A percentile compares a stretch with the other conserved stretches of the same genome.
Conservation (phyloP, 768 basidiomycete species). For the Podaxis sp. region DNA sequence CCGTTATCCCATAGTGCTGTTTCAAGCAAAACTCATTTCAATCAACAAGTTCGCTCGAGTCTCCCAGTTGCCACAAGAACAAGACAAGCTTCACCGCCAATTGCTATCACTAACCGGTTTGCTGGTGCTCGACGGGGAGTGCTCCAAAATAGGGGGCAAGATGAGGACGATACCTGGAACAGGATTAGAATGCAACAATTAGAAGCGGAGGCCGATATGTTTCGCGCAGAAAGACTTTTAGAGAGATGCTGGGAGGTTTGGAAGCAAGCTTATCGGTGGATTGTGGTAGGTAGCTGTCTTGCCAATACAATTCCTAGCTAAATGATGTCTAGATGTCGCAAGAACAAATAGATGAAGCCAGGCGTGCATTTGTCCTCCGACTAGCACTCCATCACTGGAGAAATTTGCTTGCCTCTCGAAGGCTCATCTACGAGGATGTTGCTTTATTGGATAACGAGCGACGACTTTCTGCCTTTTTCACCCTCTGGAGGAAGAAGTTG, state of each 20-base stretch:
- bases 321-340: conserved; percentile 59
- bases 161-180: conserved; percentile 78
- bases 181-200: conserved; percentile 70
- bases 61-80: background rate
- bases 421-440: conserved; percentile 43
- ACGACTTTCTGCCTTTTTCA: conserved; percentile 40
- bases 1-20: background rate
- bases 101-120: conserved; percentile 11
- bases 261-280: conserved; percentile 71
- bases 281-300: conserved; percentile 50
- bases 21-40: background rate
- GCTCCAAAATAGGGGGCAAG: conserved; percentile 36
- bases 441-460: conserved; percentile 43
- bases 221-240: conserved; percentile 59
- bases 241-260: conserved; percentile 78
- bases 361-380: conserved; percentile 64
- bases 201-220: conserved; percentile 70
- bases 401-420: conserved; percentile 33
- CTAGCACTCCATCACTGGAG: conserved; percentile 64
- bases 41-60: background rate
- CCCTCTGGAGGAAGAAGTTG: conserved; percentile 53
- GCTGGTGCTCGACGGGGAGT: conserved; percentile 29
- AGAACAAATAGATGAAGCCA: conserved; percentile 66
- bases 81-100: background rate
- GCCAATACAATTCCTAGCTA: background rate